Conservation (phyloP, 129 eudicot species). For the Artemisia tridentata region DNA sequence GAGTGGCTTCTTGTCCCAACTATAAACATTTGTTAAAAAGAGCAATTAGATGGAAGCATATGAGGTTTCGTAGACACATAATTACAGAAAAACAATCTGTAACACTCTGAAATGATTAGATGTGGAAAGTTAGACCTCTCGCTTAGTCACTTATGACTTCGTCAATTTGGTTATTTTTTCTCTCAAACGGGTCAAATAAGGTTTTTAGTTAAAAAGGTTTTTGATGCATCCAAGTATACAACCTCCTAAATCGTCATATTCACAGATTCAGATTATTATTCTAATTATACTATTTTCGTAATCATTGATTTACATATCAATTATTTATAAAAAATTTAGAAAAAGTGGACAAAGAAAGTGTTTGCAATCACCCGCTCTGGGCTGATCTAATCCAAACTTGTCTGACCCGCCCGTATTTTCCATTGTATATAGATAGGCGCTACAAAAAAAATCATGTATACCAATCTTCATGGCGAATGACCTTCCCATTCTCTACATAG, state of each 20-base stretch:
- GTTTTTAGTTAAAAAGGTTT: too few relatives aligned
- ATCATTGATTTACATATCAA: not conserved
- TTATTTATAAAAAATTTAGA: not conserved
- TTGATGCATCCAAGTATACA: not conserved
- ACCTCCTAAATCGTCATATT: not conserved
- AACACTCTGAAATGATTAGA: not conserved
- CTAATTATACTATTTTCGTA: not conserved
- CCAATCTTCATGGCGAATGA: constrained; percentile 88
- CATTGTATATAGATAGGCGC: not conserved
- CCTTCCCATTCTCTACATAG: constrained; percentile 64
- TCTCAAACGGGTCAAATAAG: not conserved
- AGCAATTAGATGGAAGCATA: not conserved
- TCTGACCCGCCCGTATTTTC: not conserved
- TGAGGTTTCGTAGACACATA: not conserved
- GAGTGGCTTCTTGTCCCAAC: constrained; percentile 89
- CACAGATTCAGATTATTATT: not conserved
- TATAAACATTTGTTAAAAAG: constrained; percentile 21
- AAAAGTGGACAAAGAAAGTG: not conserved
- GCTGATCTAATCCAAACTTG: not conserved
- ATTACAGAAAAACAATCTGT: not conserved
- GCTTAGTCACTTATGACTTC: too few relatives aligned
- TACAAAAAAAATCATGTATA: constrained; percentile 16
- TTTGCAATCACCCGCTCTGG: not conserved
- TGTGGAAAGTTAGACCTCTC: not conserved
- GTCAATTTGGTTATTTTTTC: not conserved